phyloP scores from a whole-genome alignment of 129 eudicot genomes.

The Cynara cardunculus region DNA sequence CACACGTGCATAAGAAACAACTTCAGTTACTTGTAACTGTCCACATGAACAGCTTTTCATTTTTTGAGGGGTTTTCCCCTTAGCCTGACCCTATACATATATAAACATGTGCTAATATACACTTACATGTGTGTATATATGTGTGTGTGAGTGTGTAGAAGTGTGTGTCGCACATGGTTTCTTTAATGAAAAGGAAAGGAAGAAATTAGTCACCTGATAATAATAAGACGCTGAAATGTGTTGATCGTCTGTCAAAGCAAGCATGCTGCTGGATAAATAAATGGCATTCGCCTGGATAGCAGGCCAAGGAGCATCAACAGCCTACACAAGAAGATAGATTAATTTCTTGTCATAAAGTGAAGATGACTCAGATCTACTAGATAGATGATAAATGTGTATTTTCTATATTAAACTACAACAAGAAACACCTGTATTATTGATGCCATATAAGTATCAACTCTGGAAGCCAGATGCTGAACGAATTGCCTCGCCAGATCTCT shows the following conservation, averaged over 20 bases:
- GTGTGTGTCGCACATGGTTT: background rate
- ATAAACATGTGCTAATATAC: background rate
- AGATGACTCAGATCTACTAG: background rate
- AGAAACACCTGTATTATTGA: conserved; percentile 69
- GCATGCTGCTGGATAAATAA: conserved; percentile 85
- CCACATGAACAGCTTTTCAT: background rate
- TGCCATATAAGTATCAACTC: conserved; percentile 83
- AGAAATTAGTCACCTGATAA: conserved; percentile 47
- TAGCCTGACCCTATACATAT: background rate
- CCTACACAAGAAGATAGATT: conserved; percentile 45
- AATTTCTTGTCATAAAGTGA: background rate
- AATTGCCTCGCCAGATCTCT: conserved; percentile 76
- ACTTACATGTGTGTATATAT: background rate
- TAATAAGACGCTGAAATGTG: conserved; percentile 59
- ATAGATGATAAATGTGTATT: background rate
- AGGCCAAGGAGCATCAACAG: conserved; percentile 99
- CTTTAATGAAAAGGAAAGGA: background rate
- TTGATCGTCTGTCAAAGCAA: conserved; percentile 74
- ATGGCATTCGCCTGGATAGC: conserved; percentile 94
- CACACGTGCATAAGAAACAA: background rate
- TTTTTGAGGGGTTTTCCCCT: background rate
- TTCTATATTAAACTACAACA: background rate
- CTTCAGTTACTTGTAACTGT: too few relatives aligned
- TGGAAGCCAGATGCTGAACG: conserved; percentile 62
- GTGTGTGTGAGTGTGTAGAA: background rate